Percentiles rank a stretch among this genome's conserved stretches.
Evolutionary conservation across 345 rosid genomes (phyloP).

Genomic region (Gossypium longicalyx): DNA sequence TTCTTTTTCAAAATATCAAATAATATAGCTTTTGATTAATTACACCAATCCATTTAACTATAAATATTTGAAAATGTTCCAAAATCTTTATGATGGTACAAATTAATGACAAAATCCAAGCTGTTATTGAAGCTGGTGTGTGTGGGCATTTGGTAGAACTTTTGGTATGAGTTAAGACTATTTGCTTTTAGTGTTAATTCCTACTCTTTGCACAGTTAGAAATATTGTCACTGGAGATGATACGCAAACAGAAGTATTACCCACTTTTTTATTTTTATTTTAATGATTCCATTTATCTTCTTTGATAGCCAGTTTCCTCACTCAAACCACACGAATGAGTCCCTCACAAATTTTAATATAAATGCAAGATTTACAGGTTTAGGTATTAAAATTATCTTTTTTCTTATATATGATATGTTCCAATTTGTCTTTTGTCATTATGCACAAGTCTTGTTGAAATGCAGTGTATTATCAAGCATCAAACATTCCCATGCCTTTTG

Average conservation of each 20-base stretch:
- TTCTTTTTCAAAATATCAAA: too few relatives aligned
- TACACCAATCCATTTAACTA: too few relatives aligned
- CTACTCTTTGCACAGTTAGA: slow-evolving; percentile 83
- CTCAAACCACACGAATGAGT: neutral
- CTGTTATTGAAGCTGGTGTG: slow-evolving; percentile 83
- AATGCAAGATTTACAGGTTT: neutral
- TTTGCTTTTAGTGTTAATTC: slow-evolving; percentile 47
- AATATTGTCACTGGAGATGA: slow-evolving; percentile 90
- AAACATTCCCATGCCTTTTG: slow-evolving; percentile 69
- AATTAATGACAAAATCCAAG: slow-evolving; percentile 79
- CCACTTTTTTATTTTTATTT: neutral
- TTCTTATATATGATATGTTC: neutral
- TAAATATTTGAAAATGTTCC: too few relatives aligned
- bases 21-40: too few relatives aligned
- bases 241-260: slow-evolving; percentile 58
- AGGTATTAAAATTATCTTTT: neutral
- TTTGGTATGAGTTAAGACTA: slow-evolving; percentile 52
- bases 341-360: neutral
- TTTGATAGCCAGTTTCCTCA: neutral
- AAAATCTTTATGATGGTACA: slow-evolving; percentile 64
- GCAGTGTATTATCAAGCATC: slow-evolving; percentile 59
- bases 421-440: neutral
- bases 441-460: neutral
- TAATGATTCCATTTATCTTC: neutral
- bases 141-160: slow-evolving; percentile 77